Percentiles rank a stretch among this genome's conserved stretches.
Conservation (phyloP, 1,284 basidiomycete species). For the Austroboletus novae-zelandiae region DNA sequence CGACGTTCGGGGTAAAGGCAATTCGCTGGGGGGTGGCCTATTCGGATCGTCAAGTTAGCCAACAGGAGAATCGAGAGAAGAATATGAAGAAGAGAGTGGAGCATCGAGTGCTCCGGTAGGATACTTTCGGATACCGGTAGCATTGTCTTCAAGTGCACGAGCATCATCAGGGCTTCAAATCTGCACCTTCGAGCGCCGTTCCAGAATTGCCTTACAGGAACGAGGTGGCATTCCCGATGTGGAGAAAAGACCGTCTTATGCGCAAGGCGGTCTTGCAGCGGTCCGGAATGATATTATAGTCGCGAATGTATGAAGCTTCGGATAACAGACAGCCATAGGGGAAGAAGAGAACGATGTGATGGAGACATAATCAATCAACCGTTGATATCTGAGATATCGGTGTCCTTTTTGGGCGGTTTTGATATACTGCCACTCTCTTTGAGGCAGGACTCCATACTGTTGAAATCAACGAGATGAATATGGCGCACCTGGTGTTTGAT, state of each 20-base stretch:
- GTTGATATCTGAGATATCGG: neutral
- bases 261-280: neutral
- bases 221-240: neutral
- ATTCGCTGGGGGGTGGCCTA: neutral
- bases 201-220: constrained; percentile 1
- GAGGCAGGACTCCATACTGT: neutral
- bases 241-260: neutral
- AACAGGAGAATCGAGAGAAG: constrained; percentile 12
- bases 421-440: neutral
- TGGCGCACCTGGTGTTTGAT: neutral
- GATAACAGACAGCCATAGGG: constrained; percentile 6
- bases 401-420: neutral
- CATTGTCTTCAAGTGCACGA: neutral
- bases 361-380: neutral
- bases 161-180: neutral
- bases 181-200: neutral
- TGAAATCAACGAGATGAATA: neutral
- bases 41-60: constrained; percentile 2
- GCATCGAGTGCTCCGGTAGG: neutral
- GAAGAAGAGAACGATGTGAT: neutral
- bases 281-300: neutral
- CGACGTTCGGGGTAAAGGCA: neutral
- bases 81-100: constrained; percentile 1
- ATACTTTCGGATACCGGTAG: constrained; percentile 1
- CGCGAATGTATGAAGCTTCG: neutral